These are phyloP conservation scores for Calvatia gigantea DNA, from an alignment of 768 basidiomycete genomes.

Conservation along the genomic window DNA sequence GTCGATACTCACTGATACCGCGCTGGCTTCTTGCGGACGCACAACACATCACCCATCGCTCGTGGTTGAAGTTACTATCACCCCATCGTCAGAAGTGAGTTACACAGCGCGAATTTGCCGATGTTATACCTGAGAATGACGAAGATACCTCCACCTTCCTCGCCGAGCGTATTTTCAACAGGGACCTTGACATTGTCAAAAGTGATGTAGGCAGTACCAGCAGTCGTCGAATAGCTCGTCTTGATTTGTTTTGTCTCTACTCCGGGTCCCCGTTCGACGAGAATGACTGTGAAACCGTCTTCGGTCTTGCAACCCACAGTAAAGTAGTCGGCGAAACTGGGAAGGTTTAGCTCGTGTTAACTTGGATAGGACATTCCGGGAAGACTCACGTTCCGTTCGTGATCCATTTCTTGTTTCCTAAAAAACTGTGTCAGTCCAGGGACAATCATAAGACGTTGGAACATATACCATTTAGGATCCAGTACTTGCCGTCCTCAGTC, in stretches of 20 bases:
- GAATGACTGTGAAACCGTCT: conserved; percentile 73
- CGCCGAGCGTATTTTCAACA: conserved; percentile 74
- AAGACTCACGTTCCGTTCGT: conserved; percentile 66
- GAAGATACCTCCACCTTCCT: conserved; percentile 34
- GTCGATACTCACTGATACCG: conserved; percentile 21
- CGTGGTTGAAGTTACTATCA: conserved; percentile 86
- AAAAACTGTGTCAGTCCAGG: neutral
- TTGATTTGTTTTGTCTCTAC: conserved; percentile 58
- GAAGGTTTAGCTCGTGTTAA: neutral
- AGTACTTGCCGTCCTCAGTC: conserved; percentile 77
- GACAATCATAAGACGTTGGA: neutral
- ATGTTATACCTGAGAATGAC: conserved; percentile 29
- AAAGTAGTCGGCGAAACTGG: conserved; percentile 56
- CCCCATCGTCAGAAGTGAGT: neutral
- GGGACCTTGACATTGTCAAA: conserved; percentile 87
- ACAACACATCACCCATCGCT: conserved; percentile 90
- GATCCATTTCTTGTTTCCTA: conserved; percentile 80
- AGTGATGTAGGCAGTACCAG: conserved; percentile 83
- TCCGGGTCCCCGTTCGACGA: conserved; percentile 55
- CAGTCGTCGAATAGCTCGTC: conserved; percentile 76
- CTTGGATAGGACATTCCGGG: neutral
- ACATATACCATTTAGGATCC: conserved; percentile 69
- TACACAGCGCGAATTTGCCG: neutral
- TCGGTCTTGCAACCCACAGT: conserved; percentile 73
- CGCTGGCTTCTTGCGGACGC: conserved; percentile 55